Evolutionary conservation across 2,329 filamentous ascomycete species (phyloP).

Genomic region (Exophiala lecanii-corni): DNA sequence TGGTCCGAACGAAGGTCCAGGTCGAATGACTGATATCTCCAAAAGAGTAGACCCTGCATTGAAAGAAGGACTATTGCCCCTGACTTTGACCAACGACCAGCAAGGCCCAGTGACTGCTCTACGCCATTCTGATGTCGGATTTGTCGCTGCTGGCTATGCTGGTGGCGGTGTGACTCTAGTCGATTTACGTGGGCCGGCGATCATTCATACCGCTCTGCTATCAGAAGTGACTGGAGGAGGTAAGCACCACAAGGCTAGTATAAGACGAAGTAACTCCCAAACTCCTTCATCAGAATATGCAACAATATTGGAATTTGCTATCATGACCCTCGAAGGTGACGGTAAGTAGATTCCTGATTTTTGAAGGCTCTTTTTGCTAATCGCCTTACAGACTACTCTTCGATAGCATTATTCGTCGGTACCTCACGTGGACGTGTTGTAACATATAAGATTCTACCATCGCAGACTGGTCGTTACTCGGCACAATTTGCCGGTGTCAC

Average conservation of each 20-base stretch:
- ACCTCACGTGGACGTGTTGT: conserved; percentile 78
- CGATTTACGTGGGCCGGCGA: conserved; percentile 77
- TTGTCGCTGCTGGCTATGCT: conserved; percentile 82
- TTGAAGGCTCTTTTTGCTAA: conserved; percentile 30
- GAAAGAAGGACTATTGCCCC: conserved; percentile 75
- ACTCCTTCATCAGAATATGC: conserved; percentile 63
- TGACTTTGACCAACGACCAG: conserved; percentile 75
- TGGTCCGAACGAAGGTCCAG: conserved; percentile 56
- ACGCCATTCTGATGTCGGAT: conserved; percentile 87
- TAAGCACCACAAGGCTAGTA: conserved; percentile 69
- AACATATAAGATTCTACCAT: conserved; percentile 86
- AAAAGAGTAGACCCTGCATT: conserved; percentile 66
- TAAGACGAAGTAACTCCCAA: conserved; percentile 41
- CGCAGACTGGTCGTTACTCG: conserved; percentile 63
- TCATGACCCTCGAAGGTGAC: conserved; percentile 90
- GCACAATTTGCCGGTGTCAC: conserved; percentile 67
- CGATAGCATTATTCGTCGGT: conserved; percentile 86
- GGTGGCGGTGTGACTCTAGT: conserved; percentile 75
- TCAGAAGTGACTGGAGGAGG: conserved; percentile 75
- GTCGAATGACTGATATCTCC: conserved; percentile 69
- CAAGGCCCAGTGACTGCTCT: conserved; percentile 75
- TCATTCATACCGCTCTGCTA: conserved; percentile 73
- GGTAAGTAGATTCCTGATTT: conserved; percentile 38
- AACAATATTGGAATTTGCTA: conserved; percentile 80
- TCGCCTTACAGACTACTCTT: conserved; percentile 66